phyloP scores from a whole-genome alignment of 441 rosid genomes.

The Bocquillonia castaneifolia region DNA sequence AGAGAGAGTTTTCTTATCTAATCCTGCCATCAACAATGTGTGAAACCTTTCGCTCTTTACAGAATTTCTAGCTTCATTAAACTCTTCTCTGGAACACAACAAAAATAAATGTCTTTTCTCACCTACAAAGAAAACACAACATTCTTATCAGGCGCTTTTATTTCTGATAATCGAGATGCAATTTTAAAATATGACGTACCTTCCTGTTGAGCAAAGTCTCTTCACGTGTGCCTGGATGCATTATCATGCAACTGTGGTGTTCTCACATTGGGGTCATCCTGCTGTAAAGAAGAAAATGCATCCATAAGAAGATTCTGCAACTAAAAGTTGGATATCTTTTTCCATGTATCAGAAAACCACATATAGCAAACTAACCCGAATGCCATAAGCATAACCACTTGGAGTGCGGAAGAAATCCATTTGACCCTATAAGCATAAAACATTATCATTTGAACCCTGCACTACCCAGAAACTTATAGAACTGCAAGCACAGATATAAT shows the following conservation, averaged over 20 bases:
- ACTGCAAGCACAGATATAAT: slow-evolving; percentile 17
- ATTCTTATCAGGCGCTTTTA: not conserved
- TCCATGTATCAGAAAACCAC: slow-evolving; percentile 2
- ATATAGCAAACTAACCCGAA: slow-evolving; percentile 48
- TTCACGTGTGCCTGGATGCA: slow-evolving; percentile 59
- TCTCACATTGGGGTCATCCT: slow-evolving; percentile 82
- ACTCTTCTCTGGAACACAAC: slow-evolving; percentile 9
- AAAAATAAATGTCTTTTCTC: slow-evolving; percentile 8
- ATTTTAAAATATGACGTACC: slow-evolving; percentile 5
- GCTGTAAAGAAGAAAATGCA: slow-evolving; percentile 20
- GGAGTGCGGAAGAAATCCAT: slow-evolving; percentile 71
- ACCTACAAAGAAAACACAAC: slow-evolving; percentile 6
- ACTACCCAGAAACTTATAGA: not conserved
- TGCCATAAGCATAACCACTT: slow-evolving; percentile 48
- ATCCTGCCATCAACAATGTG: slow-evolving; percentile 13
- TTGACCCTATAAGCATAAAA: slow-evolving; percentile 47
- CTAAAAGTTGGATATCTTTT: not conserved
- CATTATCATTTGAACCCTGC: slow-evolving; percentile 8
- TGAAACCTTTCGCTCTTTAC: slow-evolving; percentile 27
- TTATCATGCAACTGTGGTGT: slow-evolving; percentile 69
- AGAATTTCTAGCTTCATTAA: slow-evolving; percentile 6
- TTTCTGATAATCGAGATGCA: not conserved
- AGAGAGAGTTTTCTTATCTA: not conserved
- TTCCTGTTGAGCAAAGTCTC: not conserved
- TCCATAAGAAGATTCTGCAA: slow-evolving; percentile 2